Percentiles rank a stretch among this genome's conserved stretches.
Conservation (phyloP, 495 filamentous ascomycete genomes). For the Penicillium tannophilum region DNA sequence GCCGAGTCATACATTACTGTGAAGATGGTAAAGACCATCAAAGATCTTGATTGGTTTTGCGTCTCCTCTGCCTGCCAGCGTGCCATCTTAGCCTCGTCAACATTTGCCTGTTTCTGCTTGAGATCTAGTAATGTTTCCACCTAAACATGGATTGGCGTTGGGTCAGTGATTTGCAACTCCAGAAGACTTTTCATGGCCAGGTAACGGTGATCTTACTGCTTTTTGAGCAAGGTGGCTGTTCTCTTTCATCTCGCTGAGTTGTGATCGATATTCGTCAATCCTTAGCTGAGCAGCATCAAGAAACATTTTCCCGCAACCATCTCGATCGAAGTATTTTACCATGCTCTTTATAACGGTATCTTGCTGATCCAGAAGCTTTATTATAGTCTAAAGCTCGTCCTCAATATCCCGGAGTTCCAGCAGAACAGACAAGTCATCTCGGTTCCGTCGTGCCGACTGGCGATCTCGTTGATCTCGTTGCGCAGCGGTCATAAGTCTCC, state of each 20-base stretch:
- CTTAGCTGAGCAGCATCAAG: slow-evolving; percentile 55
- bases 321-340: slow-evolving; percentile 39
- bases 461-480: slow-evolving; percentile 55
- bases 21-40: slow-evolving; percentile 72
- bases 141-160: too few species aligned
- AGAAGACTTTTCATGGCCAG: neutral
- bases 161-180: too few species aligned
- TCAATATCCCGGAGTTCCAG: slow-evolving; percentile 68
- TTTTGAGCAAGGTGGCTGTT: slow-evolving; percentile 46
- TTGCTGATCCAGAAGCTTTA: slow-evolving; percentile 61
- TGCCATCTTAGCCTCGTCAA: slow-evolving; percentile 66
- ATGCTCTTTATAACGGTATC: slow-evolving; percentile 52
- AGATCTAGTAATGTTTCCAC: slow-evolving; percentile 69
- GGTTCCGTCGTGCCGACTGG: slow-evolving; percentile 55
- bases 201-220: slow-evolving; percentile 24
- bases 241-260: slow-evolving; percentile 60
- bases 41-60: slow-evolving; percentile 60
- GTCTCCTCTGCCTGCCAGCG: slow-evolving; percentile 65
- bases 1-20: slow-evolving; percentile 60
- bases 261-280: slow-evolving; percentile 57
- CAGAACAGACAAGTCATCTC: slow-evolving; percentile 64
- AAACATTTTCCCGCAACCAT: slow-evolving; percentile 38
- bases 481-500: slow-evolving; percentile 38
- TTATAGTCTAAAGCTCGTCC: slow-evolving; percentile 63
- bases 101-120: slow-evolving; percentile 69